A percentile compares a stretch with the other conserved stretches of the same genome.
These are phyloP conservation scores for Entophlyctis helioformis DNA, from an alignment of 192 early-diverging fungal species.

Conservation along the genomic window DNA sequence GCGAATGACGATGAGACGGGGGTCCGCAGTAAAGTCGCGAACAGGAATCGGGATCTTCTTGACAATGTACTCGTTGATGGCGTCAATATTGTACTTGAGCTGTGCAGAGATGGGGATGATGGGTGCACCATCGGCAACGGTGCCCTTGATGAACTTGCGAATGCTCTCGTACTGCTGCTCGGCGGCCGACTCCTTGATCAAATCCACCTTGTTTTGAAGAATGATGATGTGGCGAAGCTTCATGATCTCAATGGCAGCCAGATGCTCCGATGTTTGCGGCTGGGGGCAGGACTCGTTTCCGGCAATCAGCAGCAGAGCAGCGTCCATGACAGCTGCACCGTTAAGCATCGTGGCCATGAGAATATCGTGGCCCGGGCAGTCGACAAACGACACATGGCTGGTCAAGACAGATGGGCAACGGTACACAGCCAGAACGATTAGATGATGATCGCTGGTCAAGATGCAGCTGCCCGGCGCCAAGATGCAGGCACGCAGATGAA, in stretches of 20 bases:
- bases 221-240: constrained; percentile 93
- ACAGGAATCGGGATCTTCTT: constrained; percentile 88
- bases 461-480: no score
- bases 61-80: constrained; percentile 93
- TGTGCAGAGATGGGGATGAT: constrained; percentile 97
- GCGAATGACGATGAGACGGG: constrained; percentile 93
- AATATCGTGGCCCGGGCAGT: constrained; percentile 99
- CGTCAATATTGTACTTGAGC: constrained; percentile 97
- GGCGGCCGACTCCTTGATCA: constrained; percentile 88
- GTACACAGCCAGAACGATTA: no score
- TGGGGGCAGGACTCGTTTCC: constrained; percentile 98
- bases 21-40: constrained; percentile 83
- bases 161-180: constrained; percentile 84
- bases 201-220: constrained; percentile 97
- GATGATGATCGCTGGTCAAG: no score
- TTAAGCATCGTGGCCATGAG: constrained; percentile 99
- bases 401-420: neutral
- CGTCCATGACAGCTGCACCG: constrained; percentile 96
- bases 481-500: no score
- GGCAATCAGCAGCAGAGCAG: constrained; percentile 91
- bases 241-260: constrained; percentile 99
- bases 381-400: constrained; percentile 95
- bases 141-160: constrained; percentile 84
- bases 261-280: constrained; percentile 96
- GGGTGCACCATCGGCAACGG: constrained; percentile 87